Evolutionary conservation across 352 stramenopile species (phyloP).

Genomic region (Stramenopiles sp.): DNA sequence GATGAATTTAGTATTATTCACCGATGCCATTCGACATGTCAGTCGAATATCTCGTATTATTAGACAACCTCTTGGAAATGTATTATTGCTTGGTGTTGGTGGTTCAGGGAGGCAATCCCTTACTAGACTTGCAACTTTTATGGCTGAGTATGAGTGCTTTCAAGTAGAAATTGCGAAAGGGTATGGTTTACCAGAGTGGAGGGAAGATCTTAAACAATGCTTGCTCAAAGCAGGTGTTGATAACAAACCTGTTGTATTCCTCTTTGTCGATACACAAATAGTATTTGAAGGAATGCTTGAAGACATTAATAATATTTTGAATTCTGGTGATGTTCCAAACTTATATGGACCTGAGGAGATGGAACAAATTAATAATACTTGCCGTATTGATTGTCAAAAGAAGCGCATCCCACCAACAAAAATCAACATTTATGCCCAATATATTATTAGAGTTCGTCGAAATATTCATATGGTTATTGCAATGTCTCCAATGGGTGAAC

Average conservation of each 20-base stretch:
- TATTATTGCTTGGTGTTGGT: conserved; percentile 53
- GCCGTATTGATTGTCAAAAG: conserved; percentile 45
- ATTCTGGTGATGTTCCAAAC: conserved; percentile 67
- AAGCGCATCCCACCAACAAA: conserved; percentile 51
- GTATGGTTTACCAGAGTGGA: conserved; percentile 56
- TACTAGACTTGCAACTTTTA: conserved; percentile 48
- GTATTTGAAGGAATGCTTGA: conserved; percentile 70
- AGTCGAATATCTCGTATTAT: conserved; percentile 16
- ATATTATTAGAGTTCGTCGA: conserved; percentile 44
- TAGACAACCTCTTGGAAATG: conserved; percentile 30
- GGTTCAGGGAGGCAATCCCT: conserved; percentile 52
- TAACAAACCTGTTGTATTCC: conserved; percentile 53
- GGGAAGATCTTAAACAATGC: conserved; percentile 49
- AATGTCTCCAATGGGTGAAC: conserved; percentile 55
- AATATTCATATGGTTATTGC: conserved; percentile 71
- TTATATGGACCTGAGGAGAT: conserved; percentile 56
- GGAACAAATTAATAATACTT: conserved; percentile 50
- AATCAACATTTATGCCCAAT: conserved; percentile 67
- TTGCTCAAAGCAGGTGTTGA: conserved; percentile 53
- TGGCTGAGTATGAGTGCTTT: conserved; percentile 51
- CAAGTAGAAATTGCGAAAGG: conserved; percentile 72
- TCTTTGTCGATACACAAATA: conserved; percentile 74
- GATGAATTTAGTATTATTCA: conserved; percentile 19
- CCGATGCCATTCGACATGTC: conserved; percentile 17
- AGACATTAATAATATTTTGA: conserved; percentile 74